A percentile compares a stretch with the other conserved stretches of the same genome.
phyloP scores from a whole-genome alignment of 2,329 filamentous ascomycete genomes.

The Fusarium tanahbumbuense region DNA sequence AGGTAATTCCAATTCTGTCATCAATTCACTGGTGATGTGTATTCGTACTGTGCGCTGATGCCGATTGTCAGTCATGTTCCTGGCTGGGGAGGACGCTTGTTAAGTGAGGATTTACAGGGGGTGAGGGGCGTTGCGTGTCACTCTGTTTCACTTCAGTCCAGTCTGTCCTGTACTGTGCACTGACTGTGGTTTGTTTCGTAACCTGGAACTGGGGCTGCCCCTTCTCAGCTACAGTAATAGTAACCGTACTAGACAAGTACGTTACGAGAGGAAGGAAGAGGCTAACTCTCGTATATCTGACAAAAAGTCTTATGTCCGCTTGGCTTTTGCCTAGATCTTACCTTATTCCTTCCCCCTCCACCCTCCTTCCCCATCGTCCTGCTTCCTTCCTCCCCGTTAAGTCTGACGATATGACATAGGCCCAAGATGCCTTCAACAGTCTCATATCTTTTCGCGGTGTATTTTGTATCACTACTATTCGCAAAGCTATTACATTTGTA shows the following conservation, averaged over 20 bases:
- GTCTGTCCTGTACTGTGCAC: background rate
- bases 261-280: background rate
- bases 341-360: conserved; percentile 23
- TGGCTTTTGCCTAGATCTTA: conserved; percentile 39
- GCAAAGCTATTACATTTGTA: conserved; percentile 47
- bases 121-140: conserved; percentile 33
- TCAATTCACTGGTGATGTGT: background rate
- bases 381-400: conserved; percentile 1
- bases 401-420: conserved; percentile 37
- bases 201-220: conserved; percentile 19
- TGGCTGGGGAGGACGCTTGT: background rate
- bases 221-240: conserved; percentile 16
- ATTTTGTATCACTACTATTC: conserved; percentile 44
- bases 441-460: conserved; percentile 46
- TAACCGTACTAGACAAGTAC: background rate
- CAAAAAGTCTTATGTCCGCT: conserved; percentile 36
- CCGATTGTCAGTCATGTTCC: background rate
- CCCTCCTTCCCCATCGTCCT: conserved; percentile 5
- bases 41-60: background rate
- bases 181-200: conserved; percentile 6
- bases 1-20: conserved; percentile 6
- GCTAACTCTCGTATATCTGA: conserved; percentile 11
- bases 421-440: conserved; percentile 40
- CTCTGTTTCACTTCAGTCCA: conserved; percentile 36
- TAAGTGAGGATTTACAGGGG: background rate